Conservation (phyloP, 805 yeast species). For the Myxozyma kluyveri region DNA sequence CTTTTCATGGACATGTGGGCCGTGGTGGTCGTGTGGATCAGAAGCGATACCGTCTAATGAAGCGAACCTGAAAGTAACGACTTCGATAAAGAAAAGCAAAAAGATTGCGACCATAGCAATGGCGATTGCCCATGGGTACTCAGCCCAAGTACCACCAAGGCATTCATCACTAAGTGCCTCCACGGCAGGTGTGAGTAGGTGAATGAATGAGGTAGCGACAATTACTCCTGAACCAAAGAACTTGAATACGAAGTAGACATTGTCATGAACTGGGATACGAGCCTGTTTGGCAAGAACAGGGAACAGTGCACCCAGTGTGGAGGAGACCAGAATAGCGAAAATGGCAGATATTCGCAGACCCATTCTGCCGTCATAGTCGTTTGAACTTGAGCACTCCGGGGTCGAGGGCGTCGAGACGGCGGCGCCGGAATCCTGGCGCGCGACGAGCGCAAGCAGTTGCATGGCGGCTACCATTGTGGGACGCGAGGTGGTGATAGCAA, state of each 20-base stretch:
- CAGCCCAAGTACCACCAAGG: conserved; percentile 41
- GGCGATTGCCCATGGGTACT: conserved; percentile 58
- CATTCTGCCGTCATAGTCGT: conserved; percentile 45
- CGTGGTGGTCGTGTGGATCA: conserved; percentile 11
- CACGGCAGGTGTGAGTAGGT: conserved; percentile 36
- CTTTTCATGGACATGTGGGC: conserved; percentile 12
- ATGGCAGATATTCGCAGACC: conserved; percentile 56
- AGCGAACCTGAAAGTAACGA: conserved; percentile 46
- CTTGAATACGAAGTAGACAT: conserved; percentile 27
- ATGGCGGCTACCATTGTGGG: too few species aligned
- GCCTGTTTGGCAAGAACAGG: conserved; percentile 39
- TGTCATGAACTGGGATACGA: conserved; percentile 16
- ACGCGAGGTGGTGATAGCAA: not conserved
- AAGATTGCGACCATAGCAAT: conserved; percentile 50
- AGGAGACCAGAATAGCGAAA: conserved; percentile 56
- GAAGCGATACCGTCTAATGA: conserved; percentile 6
- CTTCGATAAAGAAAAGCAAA: conserved; percentile 49
- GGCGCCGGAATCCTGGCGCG: conserved; percentile 1
- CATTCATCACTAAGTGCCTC: conserved; percentile 25
- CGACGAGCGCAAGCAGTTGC: not conserved
- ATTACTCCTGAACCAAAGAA: conserved; percentile 68
- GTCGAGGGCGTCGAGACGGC: conserved; percentile 18
- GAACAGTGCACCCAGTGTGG: conserved; percentile 48
- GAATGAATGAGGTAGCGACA: conserved; percentile 72
- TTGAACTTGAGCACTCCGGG: conserved; percentile 27